A percentile compares a stretch with the other conserved stretches of the same genome.
These are phyloP conservation scores for Phytophthora pini DNA, from an alignment of 352 stramenopile species.

Conservation along the genomic window DNA sequence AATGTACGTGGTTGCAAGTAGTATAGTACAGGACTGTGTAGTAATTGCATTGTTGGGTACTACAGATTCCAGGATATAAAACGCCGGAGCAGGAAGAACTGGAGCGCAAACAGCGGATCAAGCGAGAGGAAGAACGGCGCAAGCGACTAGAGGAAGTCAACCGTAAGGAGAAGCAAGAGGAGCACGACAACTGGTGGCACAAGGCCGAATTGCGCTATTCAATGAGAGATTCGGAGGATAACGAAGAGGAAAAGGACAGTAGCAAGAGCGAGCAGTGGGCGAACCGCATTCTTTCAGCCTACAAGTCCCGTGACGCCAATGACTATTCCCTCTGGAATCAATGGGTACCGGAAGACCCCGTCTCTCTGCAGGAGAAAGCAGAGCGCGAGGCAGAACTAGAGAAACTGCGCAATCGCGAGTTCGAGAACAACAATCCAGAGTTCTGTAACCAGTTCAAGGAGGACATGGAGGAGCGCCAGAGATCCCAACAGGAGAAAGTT, in stretches of 20 bases:
- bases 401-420: conserved; percentile 71
- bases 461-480: conserved; percentile 68
- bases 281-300: conserved; percentile 69
- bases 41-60: not conserved
- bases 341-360: conserved; percentile 80
- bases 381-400: conserved; percentile 60
- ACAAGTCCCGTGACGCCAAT: conserved; percentile 80
- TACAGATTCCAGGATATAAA: conserved; percentile 80
- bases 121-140: conserved; percentile 46
- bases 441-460: conserved; percentile 85
- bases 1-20: conserved; percentile 41
- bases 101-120: conserved; percentile 46
- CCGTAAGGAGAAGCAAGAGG: conserved; percentile 55
- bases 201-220: conserved; percentile 66
- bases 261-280: conserved; percentile 43
- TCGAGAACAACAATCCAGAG: conserved; percentile 78
- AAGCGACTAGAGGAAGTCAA: conserved; percentile 54
- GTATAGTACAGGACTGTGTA: not conserved
- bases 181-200: conserved; percentile 74
- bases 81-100: conserved; percentile 72
- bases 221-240: conserved; percentile 25
- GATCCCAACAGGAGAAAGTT: conserved; percentile 59
- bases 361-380: conserved; percentile 65
- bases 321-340: conserved; percentile 83
- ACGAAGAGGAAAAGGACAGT: conserved; percentile 15